phyloP scores from a whole-genome alignment of 352 stramenopile genomes.

The Globisporangium nagaii region DNA sequence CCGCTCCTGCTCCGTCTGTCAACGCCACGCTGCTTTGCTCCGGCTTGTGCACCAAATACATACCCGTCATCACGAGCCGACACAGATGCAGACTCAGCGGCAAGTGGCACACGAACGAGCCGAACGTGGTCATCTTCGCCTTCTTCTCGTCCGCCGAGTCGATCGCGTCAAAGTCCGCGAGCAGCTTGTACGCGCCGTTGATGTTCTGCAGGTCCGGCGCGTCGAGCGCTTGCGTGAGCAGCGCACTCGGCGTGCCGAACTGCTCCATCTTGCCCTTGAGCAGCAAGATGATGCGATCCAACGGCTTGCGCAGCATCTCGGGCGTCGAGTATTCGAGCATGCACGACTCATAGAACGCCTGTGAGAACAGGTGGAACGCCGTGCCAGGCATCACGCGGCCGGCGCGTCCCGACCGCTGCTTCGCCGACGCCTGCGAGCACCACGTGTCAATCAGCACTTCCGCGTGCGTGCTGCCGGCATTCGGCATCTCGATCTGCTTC shows the following conservation, averaged over 20 bases:
- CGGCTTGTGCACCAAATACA: conserved; percentile 32
- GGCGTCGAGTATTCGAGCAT: conserved; percentile 81
- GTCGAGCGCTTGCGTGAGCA: conserved; percentile 65
- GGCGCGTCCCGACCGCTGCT: conserved; percentile 83
- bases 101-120: conserved; percentile 73
- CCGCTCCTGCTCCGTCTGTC: background rate
- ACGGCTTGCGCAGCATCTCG: conserved; percentile 74
- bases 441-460: conserved; percentile 84
- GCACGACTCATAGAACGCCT: conserved; percentile 54
- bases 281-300: conserved; percentile 76
- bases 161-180: conserved; percentile 67
- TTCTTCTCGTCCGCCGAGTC: conserved; percentile 43
- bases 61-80: conserved; percentile 62
- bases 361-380: conserved; percentile 87
- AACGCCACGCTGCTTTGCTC: background rate
- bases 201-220: conserved; percentile 65
- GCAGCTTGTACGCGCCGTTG: conserved; percentile 68
- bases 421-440: conserved; percentile 91
- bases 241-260: conserved; percentile 62
- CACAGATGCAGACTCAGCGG: conserved; percentile 73
- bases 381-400: conserved; percentile 91
- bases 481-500: conserved; percentile 83
- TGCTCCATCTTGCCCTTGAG: conserved; percentile 67
- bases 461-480: conserved; percentile 49
- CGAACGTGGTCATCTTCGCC: conserved; percentile 68